These are phyloP conservation scores for Ustilago crameri DNA, from an alignment of 1,284 basidiomycete species.

Conservation along the genomic window DNA sequence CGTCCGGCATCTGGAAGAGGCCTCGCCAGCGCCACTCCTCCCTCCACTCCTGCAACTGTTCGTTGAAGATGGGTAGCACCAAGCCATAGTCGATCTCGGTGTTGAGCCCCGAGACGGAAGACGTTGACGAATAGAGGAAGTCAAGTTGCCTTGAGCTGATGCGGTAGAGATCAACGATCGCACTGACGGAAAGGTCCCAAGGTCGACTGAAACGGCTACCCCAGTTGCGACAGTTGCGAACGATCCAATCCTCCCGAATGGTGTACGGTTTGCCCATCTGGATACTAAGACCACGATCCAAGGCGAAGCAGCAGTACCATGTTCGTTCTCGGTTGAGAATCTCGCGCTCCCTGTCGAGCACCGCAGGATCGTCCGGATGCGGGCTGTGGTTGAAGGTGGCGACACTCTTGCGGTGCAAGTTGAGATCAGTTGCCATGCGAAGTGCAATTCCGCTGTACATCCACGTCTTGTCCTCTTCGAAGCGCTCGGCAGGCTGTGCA, in stretches of 20 bases:
- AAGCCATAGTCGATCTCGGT: constrained; percentile 87
- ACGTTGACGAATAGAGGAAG: constrained; percentile 85
- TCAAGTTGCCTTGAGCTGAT: constrained; percentile 81
- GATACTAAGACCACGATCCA: constrained; percentile 84
- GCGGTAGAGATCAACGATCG: constrained; percentile 54
- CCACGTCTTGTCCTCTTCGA: constrained; percentile 98
- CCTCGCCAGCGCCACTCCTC: constrained; percentile 73
- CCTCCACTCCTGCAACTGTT: constrained; percentile 79
- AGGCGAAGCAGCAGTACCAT: constrained; percentile 89
- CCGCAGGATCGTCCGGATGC: constrained; percentile 62
- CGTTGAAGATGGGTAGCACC: constrained; percentile 84
- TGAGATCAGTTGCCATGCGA: constrained; percentile 94
- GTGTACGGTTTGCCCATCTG: constrained; percentile 91
- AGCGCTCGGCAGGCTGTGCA: constrained; percentile 71
- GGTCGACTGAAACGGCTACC: constrained; percentile 58
- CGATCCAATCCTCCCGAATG: constrained; percentile 86
- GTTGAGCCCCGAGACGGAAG: constrained; percentile 83
- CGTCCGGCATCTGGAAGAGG: constrained; percentile 40
- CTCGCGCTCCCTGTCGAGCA: constrained; percentile 78
- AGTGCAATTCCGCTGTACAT: constrained; percentile 70
- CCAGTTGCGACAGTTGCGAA: constrained; percentile 80
- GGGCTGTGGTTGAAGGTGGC: constrained; percentile 71
- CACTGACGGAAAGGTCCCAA: constrained; percentile 65
- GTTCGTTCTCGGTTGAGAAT: constrained; percentile 92
- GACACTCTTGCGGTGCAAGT: constrained; percentile 87